These are phyloP conservation scores for Podaxis mareebaensis DNA, from an alignment of 768 basidiomycete species.

Conservation along the genomic window DNA sequence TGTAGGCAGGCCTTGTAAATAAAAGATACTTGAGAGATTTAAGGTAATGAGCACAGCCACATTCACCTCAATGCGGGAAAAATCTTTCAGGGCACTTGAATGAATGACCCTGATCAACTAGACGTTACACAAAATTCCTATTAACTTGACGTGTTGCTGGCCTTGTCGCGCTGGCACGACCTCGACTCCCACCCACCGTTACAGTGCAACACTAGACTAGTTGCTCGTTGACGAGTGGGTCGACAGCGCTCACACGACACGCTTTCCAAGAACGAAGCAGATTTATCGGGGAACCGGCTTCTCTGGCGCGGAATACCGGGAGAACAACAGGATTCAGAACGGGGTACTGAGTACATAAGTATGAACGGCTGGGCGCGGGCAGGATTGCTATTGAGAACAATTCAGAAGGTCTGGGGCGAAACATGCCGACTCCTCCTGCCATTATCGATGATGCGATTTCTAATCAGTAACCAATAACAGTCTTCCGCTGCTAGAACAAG, in stretches of 20 bases:
- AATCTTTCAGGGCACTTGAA: constrained; percentile 1
- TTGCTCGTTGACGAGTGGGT: neutral
- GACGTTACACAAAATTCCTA: neutral
- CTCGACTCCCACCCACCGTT: neutral
- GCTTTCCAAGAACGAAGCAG: neutral
- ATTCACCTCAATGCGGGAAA: neutral
- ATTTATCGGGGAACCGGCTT: neutral
- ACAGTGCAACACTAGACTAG: constrained; percentile 16
- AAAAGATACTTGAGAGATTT: constrained; percentile 4
- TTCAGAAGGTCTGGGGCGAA: neutral
- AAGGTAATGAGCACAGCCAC: constrained; percentile 13
- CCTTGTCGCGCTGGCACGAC: neutral
- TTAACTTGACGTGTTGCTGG: neutral
- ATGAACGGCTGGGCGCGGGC: constrained; percentile 7
- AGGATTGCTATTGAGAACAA: neutral
- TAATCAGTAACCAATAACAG: constrained; percentile 17
- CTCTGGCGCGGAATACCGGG: neutral
- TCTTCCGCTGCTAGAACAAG: constrained; percentile 11
- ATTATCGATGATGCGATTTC: constrained; percentile 21
- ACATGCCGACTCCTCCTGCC: neutral
- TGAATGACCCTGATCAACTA: neutral
- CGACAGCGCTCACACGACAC: constrained; percentile 4
- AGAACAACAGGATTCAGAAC: neutral
- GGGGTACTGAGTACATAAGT: neutral
- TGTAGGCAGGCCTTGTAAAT: constrained; percentile 16